Conservation (phyloP, 1,284 basidiomycete genomes). For the Ceratobasidium sp. region DNA sequence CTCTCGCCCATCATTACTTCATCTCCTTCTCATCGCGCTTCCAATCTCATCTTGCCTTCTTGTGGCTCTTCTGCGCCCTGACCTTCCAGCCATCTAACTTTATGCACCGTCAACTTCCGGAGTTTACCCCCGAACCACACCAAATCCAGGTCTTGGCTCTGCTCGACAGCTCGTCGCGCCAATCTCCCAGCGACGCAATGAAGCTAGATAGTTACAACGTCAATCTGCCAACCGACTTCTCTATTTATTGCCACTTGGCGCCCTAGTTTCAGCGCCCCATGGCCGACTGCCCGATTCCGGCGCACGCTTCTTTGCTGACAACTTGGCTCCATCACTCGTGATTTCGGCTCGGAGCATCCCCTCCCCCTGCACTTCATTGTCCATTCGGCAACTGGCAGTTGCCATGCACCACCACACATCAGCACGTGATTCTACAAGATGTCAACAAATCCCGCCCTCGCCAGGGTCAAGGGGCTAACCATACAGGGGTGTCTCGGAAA, state of each 20-base stretch:
- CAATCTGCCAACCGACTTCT: background rate
- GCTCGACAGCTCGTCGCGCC: background rate
- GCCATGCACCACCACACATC: background rate
- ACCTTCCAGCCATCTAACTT: constrained; percentile 17
- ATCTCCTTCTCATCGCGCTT: too few species aligned
- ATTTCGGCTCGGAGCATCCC: too few species aligned
- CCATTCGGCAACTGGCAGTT: background rate
- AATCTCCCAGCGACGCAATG: background rate
- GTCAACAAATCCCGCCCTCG: background rate
- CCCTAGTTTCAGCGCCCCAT: background rate
- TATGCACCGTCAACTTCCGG: background rate
- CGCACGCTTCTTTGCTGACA: background rate
- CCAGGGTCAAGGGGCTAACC: background rate
- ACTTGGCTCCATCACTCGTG: background rate
- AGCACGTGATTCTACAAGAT: background rate
- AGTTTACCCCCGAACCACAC: background rate
- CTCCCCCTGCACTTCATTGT: too few species aligned
- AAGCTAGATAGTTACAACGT: background rate
- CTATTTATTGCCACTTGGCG: background rate
- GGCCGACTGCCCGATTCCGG: background rate
- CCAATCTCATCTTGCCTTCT: background rate
- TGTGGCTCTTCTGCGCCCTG: constrained; percentile 10
- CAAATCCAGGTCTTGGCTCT: background rate
- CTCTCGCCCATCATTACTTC: too few species aligned
- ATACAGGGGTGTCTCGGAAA: background rate